Conservation (phyloP, 1,284 basidiomycete species). For the Ustilago shanxiensis region DNA sequence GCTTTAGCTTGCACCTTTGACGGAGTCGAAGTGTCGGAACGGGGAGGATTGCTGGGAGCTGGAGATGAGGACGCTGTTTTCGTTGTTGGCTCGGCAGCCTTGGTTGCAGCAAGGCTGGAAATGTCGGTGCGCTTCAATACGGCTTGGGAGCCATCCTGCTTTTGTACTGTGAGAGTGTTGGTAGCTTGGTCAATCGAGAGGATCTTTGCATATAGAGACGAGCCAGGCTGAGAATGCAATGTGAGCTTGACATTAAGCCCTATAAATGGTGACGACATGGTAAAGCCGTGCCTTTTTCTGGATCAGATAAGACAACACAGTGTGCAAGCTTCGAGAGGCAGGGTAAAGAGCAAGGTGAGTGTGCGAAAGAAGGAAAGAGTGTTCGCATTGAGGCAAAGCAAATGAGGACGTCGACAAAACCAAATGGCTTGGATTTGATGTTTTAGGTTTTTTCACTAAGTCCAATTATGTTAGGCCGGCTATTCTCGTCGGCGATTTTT, state of each 20-base stretch:
- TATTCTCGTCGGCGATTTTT: neutral
- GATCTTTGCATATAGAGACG: conserved; percentile 36
- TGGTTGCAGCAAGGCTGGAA: conserved; percentile 36
- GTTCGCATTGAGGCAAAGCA: conserved; percentile 1
- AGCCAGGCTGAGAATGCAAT: conserved; percentile 35
- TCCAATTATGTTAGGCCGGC: neutral
- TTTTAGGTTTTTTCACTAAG: neutral
- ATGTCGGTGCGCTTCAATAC: conserved; percentile 42
- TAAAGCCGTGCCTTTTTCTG: neutral
- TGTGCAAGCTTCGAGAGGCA: neutral
- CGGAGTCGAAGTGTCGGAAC: conserved; percentile 12
- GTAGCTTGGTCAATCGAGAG: conserved; percentile 42
- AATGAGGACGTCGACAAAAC: neutral
- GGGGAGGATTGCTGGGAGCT: neutral
- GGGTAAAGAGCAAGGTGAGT: neutral
- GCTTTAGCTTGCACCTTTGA: conserved; percentile 16
- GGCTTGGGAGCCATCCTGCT: conserved; percentile 37
- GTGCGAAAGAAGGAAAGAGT: neutral
- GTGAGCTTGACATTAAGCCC: conserved; percentile 49
- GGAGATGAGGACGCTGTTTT: conserved; percentile 4
- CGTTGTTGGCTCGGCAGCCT: conserved; percentile 7
- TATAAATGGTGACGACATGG: conserved; percentile 47
- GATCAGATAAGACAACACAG: neutral
- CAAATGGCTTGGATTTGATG: neutral
- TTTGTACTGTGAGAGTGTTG: conserved; percentile 51